Base-by-base conservation (phyloP, 2,329 filamentous ascomycete species). In the Epichloe brachyelytri region DNA sequence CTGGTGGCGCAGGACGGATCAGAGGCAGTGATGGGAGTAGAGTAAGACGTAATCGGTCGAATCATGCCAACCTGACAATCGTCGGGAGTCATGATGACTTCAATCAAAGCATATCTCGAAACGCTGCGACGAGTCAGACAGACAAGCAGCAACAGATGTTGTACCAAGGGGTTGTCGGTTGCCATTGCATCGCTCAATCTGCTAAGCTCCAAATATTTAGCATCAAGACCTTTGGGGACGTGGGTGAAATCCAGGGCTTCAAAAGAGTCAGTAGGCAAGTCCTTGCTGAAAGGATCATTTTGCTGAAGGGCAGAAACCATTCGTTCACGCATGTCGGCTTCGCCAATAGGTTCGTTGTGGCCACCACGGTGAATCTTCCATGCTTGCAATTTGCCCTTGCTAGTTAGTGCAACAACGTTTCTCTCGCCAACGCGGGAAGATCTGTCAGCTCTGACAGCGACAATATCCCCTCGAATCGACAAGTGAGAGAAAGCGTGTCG, bases 361-460 rank as follows among this genome's bases (percentile, higher is more conserved):
- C 90, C 90, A 54, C 86, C 87, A 65, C 91, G 88, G 61, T 91
- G 88, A 43, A 96, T 76, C 62, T 85, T 86, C 93, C 93, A 98
- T 7, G 84, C 77, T 59, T 94, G 85, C 26, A 98, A 70, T 52
- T 83, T 78, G 30, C 86, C 91, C 59, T 84, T 84, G 50, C 81
- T 77, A 2, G 89, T 93, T 14, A 84, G 81, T 38, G 90, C 82
- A 45, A 95, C 78, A 36, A 95, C 76, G 58, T 90, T 88, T 62
- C 90, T 83, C 66, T 96, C 89, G 22, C 89, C 90, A 56, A 88
- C 82, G 52, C 82, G 80, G 38, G 77, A 74, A 10, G 84, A 82
- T 49, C 79, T 75, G 43, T 87, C 86, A 26, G 88, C 82, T 58
- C 83, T 81, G 38, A 95, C 83, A 33, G 90, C 88, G 43, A 83